A percentile compares a stretch with the other conserved stretches of the same genome.
Evolutionary conservation across 116 monocot genomes (phyloP).

Genomic region (Dioscorea cayenensis): DNA sequence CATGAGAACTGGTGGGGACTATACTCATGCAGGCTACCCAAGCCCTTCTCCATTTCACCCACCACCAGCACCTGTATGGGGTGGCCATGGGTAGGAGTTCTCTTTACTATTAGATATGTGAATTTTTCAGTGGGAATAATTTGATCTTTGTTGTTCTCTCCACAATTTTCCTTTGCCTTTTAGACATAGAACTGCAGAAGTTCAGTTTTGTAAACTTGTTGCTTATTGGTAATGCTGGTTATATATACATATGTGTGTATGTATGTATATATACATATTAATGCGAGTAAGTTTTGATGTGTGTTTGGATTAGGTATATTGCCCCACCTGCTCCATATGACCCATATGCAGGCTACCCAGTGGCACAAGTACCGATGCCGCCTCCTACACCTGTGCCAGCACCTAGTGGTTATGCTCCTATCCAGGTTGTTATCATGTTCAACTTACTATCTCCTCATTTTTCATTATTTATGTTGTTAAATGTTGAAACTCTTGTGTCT

Average conservation of each 20-base stretch:
- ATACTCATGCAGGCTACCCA: constrained; percentile 51
- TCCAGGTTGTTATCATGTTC: constrained; percentile 43
- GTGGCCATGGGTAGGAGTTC: constrained; percentile 48
- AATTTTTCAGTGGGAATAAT: background rate
- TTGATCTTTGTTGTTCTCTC: too few relatives aligned
- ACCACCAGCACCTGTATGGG: constrained; percentile 71
- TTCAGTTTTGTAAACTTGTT: too few relatives aligned
- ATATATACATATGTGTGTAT: too few relatives aligned
- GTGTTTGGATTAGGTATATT: constrained; percentile 43
- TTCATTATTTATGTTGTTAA: background rate
- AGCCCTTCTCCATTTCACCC: constrained; percentile 56
- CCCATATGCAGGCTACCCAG: constrained; percentile 73
- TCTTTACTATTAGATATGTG: background rate
- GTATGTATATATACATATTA: background rate
- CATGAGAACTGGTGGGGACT: constrained; percentile 81
- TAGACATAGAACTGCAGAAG: too few relatives aligned
- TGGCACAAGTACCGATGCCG: constrained; percentile 54
- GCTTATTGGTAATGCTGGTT: too few relatives aligned
- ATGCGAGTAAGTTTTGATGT: background rate
- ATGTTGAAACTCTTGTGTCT: background rate
- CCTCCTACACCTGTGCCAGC: constrained; percentile 55
- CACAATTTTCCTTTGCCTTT: too few relatives aligned
- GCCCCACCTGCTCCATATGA: constrained; percentile 68
- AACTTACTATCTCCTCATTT: background rate
- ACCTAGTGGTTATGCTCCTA: constrained; percentile 65